phyloP scores from a whole-genome alignment of 225 moss, liverwort and hornwort genomes.

The Physcomitrellopsis africana region DNA sequence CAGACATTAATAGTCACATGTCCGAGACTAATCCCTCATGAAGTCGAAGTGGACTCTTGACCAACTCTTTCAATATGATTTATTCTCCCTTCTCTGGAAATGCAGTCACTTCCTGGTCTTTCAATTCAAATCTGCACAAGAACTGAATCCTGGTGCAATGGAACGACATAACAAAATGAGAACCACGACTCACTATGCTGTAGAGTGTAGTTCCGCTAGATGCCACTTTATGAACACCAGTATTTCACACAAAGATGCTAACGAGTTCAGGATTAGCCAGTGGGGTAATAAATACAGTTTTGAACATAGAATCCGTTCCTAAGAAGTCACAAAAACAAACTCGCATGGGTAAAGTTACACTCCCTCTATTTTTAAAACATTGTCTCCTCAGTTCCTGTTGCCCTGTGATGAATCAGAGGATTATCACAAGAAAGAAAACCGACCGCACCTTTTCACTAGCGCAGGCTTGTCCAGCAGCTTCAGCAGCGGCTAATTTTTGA shows the following conservation, averaged over 20 bases:
- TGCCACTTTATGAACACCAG: too few species aligned
- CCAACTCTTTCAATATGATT: conserved; percentile 31
- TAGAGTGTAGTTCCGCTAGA: neutral
- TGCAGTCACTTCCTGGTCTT: conserved; percentile 42
- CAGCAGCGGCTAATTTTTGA: conserved; percentile 56
- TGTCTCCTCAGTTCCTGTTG: conserved; percentile 12
- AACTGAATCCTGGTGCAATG: conserved; percentile 39
- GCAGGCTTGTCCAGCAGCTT: conserved; percentile 46
- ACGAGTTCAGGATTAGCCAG: too few species aligned
- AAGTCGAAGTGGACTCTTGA: conserved; percentile 32
- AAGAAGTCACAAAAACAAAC: too few species aligned
- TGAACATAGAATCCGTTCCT: too few species aligned
- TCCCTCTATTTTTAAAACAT: too few species aligned
- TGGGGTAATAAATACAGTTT: too few species aligned
- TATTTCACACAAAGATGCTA: neutral
- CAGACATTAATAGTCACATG: conserved; percentile 50
- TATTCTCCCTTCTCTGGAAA: conserved; percentile 30
- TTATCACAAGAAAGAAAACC: conserved; percentile 4
- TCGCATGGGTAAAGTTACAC: too few species aligned
- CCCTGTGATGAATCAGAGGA: neutral
- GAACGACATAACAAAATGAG: conserved; percentile 33
- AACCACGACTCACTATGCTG: conserved; percentile 2
- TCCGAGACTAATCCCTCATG: conserved; percentile 38
- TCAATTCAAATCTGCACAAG: conserved; percentile 55
- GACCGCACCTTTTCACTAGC: conserved; percentile 40